Conservation (phyloP, 345 rosid genomes). For the Eucalyptus regnans region DNA sequence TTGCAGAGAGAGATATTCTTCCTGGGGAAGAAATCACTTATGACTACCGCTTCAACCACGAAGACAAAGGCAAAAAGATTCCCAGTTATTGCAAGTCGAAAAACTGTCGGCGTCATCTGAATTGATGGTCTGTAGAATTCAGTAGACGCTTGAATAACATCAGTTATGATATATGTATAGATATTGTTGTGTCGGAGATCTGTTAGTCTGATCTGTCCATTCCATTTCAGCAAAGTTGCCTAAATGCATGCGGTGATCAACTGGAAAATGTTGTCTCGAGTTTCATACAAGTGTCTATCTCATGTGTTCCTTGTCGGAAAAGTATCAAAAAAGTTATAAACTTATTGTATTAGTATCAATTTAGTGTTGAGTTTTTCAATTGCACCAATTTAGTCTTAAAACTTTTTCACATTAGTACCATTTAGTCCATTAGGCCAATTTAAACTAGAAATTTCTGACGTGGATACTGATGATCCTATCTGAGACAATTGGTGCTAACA, state of each 20-base stretch:
- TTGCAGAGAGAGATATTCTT: conserved; percentile 39
- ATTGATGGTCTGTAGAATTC: conserved; percentile 5
- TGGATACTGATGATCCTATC: too few relatives aligned
- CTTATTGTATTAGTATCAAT: too few relatives aligned
- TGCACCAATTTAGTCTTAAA: too few relatives aligned
- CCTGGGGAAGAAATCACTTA: conserved; percentile 55
- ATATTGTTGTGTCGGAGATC: neutral
- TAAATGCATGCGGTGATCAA: neutral
- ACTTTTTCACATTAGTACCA: too few relatives aligned
- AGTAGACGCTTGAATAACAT: neutral
- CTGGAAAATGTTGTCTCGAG: neutral
- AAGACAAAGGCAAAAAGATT: conserved; percentile 50
- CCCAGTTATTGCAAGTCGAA: conserved; percentile 42
- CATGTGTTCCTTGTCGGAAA: neutral
- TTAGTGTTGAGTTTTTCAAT: too few relatives aligned
- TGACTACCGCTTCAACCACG: conserved; percentile 46
- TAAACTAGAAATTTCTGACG: too few relatives aligned
- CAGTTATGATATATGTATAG: neutral
- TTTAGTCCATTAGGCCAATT: too few relatives aligned
- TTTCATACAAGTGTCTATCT: neutral
- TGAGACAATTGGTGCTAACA: accelerated
- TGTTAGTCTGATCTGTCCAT: neutral
- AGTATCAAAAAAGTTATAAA: too few relatives aligned
- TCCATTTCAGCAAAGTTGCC: neutral
- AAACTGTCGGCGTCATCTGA: conserved; percentile 40